phyloP scores from a whole-genome alignment of 176 grass and related monocot species.

The Raddia distichophylla region DNA sequence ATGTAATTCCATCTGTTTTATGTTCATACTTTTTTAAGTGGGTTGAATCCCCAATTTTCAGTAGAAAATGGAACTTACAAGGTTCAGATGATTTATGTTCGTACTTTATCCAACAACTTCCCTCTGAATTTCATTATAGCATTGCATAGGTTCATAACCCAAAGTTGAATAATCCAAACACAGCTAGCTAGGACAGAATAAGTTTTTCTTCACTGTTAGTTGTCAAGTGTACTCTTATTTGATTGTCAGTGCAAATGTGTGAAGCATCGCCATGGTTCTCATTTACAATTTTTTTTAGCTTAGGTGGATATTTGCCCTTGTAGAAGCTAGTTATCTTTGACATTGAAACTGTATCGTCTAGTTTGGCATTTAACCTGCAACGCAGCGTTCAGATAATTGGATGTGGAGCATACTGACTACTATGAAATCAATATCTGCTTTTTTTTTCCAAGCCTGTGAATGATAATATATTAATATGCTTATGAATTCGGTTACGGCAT shows the following conservation, averaged over 20 bases:
- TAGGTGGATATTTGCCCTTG: constrained; percentile 7
- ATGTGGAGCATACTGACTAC: constrained; percentile 12
- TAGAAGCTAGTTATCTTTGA: constrained; percentile 19
- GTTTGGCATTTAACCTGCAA: constrained; percentile 5
- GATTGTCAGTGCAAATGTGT: neutral
- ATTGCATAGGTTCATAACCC: constrained; percentile 7
- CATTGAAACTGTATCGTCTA: neutral
- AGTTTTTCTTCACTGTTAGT: neutral
- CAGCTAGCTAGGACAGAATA: neutral
- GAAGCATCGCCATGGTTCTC: neutral
- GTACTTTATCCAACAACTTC: neutral
- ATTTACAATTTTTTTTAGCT: neutral
- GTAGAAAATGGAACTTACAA: no score
- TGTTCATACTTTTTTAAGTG: neutral
- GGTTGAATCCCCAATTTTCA: no score
- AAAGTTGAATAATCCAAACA: constrained; percentile 10
- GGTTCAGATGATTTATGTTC: neutral
- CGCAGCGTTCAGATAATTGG: neutral
- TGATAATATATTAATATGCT: constrained; percentile 13
- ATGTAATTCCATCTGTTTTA: constrained; percentile 19
- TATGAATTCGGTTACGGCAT: constrained; percentile 10
- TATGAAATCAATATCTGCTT: neutral
- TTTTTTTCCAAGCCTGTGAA: constrained; percentile 10
- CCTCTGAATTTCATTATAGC: neutral
- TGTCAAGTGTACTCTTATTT: constrained; percentile 1